Evolutionary conservation across 1,139 yeast genomes (phyloP), one percentile per base, ranked within the genome.

Genomic region (Blastobotrys illinoisensis): DNA sequence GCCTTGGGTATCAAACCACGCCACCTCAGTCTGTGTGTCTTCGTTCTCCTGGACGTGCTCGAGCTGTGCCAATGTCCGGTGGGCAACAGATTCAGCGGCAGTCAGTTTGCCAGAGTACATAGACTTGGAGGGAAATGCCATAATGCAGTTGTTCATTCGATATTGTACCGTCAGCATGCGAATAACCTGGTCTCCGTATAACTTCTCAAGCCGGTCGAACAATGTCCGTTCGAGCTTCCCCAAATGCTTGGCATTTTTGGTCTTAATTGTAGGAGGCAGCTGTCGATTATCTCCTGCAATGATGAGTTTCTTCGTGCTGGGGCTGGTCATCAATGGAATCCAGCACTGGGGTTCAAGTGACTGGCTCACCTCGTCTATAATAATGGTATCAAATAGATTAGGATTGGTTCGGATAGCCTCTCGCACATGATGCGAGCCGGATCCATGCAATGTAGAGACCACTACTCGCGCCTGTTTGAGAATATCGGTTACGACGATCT

Each of bases 311-410:
- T 78, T 78, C 44, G 84, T 79, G 4, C 81, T 76, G 44, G 80
- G 74, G 62, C 86, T 88, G 50, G 79, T 79, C 14, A 88, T 74
- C n/a, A 93, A 60, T 0, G 99, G 98, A 28, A 93, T 89, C 98
- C 98, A 91, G 66, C 97, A 90, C 64, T 93, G 96, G 0, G 98
- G 96, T 65, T 93, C 97, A 55, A 91, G 71, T 3, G 97, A 79
- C 68, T 93, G 99, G 0, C 97, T 89, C 0, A 93, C 97, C 70
- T 93, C 99, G 69, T 93, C 99, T 48, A 93, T 90, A 19, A 93
- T 87, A 21, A 93, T 77, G 0, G 96, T 85, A 63, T 88, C 90
- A 65, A 93, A 89, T 16, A 84, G 65, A 61, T 56, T 56, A n/a
- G 60, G 61, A 13, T 53, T 46, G 18, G 48, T 19, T 18, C 21